These are phyloP conservation scores for Uronychia setigera DNA, from an alignment of 73 alveolate genomes.

Conservation along the genomic window DNA sequence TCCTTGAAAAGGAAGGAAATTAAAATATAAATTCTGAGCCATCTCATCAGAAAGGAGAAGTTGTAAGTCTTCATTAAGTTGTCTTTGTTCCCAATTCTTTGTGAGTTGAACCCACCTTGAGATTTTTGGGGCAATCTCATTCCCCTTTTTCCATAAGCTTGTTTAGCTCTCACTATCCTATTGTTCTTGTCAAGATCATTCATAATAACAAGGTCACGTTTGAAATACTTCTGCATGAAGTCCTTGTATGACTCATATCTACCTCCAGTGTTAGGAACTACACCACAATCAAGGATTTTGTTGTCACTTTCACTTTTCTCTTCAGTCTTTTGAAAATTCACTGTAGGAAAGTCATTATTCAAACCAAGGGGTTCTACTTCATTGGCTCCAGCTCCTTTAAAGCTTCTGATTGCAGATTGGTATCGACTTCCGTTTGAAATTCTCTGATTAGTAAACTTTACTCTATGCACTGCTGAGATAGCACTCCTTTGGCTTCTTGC, in stretches of 20 bases:
- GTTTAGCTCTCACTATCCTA: not conserved
- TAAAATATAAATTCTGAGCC: not conserved
- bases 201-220: not conserved
- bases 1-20: not conserved
- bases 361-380: too few relatives aligned
- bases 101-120: too few relatives aligned
- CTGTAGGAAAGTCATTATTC: too few relatives aligned
- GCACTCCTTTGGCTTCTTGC: too few relatives aligned
- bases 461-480: too few relatives aligned
- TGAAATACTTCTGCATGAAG: not conserved
- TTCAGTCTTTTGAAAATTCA: not conserved
- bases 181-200: not conserved
- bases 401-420: not conserved
- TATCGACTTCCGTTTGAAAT: not conserved
- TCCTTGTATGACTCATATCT: not conserved
- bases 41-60: not conserved
- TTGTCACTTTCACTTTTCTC: not conserved
- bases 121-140: too few relatives aligned
- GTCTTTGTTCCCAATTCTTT: not conserved
- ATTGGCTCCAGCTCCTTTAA: not conserved
- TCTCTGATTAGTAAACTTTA: too few relatives aligned
- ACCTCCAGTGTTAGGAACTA: not conserved
- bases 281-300: not conserved
- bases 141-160: not conserved
- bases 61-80: too few relatives aligned